phyloP scores from a whole-genome alignment of 2,329 filamentous ascomycete genomes.

The Eurotiales sp. region DNA sequence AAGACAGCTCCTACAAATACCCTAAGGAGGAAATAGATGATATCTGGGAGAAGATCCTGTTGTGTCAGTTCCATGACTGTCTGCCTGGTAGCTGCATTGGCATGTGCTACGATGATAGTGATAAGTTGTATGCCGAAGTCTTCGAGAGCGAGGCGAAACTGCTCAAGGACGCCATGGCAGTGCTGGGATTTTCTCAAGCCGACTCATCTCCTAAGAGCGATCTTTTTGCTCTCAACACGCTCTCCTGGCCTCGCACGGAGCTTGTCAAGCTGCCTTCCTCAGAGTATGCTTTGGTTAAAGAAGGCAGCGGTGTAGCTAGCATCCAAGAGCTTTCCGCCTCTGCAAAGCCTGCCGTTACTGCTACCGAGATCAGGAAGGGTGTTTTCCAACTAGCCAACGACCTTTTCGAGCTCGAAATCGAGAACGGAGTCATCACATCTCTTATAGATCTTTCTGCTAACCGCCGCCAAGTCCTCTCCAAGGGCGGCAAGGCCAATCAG shows the following conservation, averaged over 20 bases:
- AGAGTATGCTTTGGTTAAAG: constrained; percentile 44
- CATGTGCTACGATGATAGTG: constrained; percentile 97
- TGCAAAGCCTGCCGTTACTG: constrained; percentile 34
- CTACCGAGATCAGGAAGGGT: constrained; percentile 53
- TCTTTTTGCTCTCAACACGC: constrained; percentile 71
- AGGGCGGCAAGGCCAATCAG: constrained; percentile 75
- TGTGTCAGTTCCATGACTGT: constrained; percentile 98
- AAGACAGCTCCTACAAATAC: constrained; percentile 67
- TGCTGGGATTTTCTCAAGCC: constrained; percentile 59
- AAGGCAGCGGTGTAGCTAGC: constrained; percentile 43
- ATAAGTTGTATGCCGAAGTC: constrained; percentile 79
- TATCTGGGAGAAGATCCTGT: constrained; percentile 89
- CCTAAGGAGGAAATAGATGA: constrained; percentile 89
- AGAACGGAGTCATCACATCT: constrained; percentile 75
- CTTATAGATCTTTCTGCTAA: constrained; percentile 69
- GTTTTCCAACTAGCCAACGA: constrained; percentile 77
- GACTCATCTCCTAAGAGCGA: constrained; percentile 39
- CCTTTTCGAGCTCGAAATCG: constrained; percentile 69
- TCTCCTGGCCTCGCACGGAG: constrained; percentile 79
- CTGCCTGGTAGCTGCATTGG: constrained; percentile 91
- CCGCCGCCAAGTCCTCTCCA: constrained; percentile 69
- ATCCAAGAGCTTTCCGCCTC: constrained; percentile 25
- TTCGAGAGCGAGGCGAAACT: constrained; percentile 72
- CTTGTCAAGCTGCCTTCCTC: constrained; percentile 59
- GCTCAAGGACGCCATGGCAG: constrained; percentile 66